These are phyloP conservation scores for Gymnopilus junonius DNA, from an alignment of 768 basidiomycete genomes.

Conservation along the genomic window DNA sequence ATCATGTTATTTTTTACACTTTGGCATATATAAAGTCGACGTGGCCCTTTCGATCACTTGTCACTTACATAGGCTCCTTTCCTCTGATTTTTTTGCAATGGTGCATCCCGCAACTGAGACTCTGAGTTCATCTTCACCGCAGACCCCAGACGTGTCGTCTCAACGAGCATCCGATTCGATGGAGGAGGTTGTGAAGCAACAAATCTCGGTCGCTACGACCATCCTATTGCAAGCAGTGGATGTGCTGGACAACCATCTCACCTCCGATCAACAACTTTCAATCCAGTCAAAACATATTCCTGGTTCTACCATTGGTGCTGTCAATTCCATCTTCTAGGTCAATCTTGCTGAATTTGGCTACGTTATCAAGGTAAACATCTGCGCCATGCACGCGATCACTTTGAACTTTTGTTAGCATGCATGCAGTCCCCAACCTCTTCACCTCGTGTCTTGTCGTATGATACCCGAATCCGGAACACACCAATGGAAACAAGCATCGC, in stretches of 20 bases:
- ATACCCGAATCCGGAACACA: slow-evolving; percentile 75
- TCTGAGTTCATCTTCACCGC: slow-evolving; percentile 8
- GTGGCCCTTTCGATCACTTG: slow-evolving; percentile 30
- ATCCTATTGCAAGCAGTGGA: slow-evolving; percentile 77
- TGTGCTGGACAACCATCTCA: slow-evolving; percentile 67
- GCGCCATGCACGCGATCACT: slow-evolving; percentile 86
- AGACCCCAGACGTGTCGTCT: slow-evolving; percentile 26
- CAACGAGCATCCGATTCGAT: slow-evolving; percentile 21
- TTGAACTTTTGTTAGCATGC: slow-evolving; percentile 65
- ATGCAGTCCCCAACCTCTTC: slow-evolving; percentile 46
- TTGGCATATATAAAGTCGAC: slow-evolving; percentile 24
- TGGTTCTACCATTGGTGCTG: slow-evolving; percentile 85
- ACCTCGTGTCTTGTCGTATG: slow-evolving; percentile 70
- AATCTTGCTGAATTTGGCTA: slow-evolving; percentile 5
- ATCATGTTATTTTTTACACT: slow-evolving; percentile 23
- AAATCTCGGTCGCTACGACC: slow-evolving; percentile 68
- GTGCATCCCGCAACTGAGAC: slow-evolving; percentile 24
- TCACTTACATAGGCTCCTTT: slow-evolving; percentile 19
- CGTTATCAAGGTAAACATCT: slow-evolving; percentile 73
- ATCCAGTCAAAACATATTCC: slow-evolving; percentile 74
- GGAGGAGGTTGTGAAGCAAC: slow-evolving; percentile 46
- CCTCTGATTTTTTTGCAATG: slow-evolving; percentile 20
- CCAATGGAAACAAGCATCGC: slow-evolving; percentile 78
- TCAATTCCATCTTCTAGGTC: slow-evolving; percentile 1
- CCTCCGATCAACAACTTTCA: slow-evolving; percentile 70